Percentiles rank a stretch among this genome's conserved stretches.
These are phyloP conservation scores for Monosporascus sp. DNA, from an alignment of 2,329 filamentous ascomycete species.

Conservation along the genomic window DNA sequence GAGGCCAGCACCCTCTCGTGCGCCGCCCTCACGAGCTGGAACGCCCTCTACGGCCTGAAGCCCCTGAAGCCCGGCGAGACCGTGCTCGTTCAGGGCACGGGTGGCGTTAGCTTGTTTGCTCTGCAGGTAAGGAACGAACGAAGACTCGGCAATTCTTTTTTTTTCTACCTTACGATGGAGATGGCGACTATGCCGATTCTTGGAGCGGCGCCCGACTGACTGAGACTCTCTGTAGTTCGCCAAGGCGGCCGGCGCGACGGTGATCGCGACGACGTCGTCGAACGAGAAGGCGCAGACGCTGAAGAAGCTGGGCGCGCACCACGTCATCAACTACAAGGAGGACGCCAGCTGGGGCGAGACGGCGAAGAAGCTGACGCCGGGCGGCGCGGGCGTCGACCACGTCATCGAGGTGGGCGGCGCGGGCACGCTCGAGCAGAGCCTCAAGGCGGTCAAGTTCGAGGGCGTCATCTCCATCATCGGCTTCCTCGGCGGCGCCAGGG, in stretches of 20 bases:
- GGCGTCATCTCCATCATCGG: slow-evolving; percentile 41
- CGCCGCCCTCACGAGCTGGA: slow-evolving; percentile 61
- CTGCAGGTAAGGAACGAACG: slow-evolving; percentile 34
- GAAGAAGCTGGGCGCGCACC: slow-evolving; percentile 41
- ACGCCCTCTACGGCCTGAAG: slow-evolving; percentile 54
- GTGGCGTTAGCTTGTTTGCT: slow-evolving; percentile 62
- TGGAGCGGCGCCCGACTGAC: neutral
- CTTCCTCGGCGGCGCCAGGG: slow-evolving; percentile 36
- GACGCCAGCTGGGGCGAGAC: slow-evolving; percentile 39
- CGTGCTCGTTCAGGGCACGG: slow-evolving; percentile 66
- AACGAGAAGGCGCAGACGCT: slow-evolving; percentile 37
- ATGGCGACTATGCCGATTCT: too few species aligned
- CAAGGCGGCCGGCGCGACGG: slow-evolving; percentile 41
- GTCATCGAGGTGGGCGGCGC: slow-evolving; percentile 44
- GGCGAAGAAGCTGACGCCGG: slow-evolving; percentile 34
- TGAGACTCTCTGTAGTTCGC: slow-evolving; percentile 32
- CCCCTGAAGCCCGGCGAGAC: slow-evolving; percentile 47
- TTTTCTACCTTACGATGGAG: neutral
- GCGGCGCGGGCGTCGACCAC: slow-evolving; percentile 40
- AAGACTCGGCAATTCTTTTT: neutral
- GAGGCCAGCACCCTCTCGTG: slow-evolving; percentile 56
- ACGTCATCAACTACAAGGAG: slow-evolving; percentile 46
- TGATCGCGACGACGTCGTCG: slow-evolving; percentile 44
- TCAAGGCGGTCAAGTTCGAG: slow-evolving; percentile 38
- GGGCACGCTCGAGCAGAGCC: slow-evolving; percentile 37